Evolutionary conservation across 345 rosid species (phyloP).

Genomic region (Clausena lansium): DNA sequence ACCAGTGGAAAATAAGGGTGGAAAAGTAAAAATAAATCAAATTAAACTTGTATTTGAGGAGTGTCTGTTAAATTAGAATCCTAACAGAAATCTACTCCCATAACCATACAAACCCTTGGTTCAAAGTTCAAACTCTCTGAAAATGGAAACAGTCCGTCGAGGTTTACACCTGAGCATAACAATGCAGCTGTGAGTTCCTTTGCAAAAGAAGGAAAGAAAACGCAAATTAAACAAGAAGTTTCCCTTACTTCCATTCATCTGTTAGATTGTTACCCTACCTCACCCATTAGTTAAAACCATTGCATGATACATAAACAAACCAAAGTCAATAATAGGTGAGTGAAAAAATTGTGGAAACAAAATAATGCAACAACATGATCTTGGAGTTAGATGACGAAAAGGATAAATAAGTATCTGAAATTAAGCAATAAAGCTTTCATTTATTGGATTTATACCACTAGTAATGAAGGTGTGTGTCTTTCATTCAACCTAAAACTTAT

Average conservation of each 20-base stretch:
- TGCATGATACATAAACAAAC: constrained; percentile 6
- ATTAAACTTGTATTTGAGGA: not conserved
- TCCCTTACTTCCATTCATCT: not conserved
- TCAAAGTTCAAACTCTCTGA: constrained; percentile 30
- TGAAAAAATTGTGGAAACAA: not conserved
- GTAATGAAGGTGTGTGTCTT: constrained; percentile 17
- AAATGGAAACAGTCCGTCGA: constrained; percentile 24
- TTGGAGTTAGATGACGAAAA: not conserved
- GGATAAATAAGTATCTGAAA: not conserved
- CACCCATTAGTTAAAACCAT: not conserved
- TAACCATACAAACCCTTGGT: constrained; percentile 26
- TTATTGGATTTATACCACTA: constrained; percentile 28
- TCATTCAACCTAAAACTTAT: constrained; percentile 36
- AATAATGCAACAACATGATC: not conserved
- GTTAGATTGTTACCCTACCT: not conserved
- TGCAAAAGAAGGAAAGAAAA: constrained; percentile 11
- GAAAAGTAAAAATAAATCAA: not conserved
- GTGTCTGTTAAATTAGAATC: constrained; percentile 12
- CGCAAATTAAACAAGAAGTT: not conserved
- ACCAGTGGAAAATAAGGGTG: constrained; percentile 3
- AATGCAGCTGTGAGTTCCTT: constrained; percentile 29
- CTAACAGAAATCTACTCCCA: constrained; percentile 20
- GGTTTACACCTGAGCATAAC: constrained; percentile 44
- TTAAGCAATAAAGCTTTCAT: constrained; percentile 23
- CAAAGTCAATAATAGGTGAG: not conserved